These are phyloP conservation scores for Aspergillus bertholletiae DNA, from an alignment of 495 filamentous ascomycete genomes.

Conservation along the genomic window DNA sequence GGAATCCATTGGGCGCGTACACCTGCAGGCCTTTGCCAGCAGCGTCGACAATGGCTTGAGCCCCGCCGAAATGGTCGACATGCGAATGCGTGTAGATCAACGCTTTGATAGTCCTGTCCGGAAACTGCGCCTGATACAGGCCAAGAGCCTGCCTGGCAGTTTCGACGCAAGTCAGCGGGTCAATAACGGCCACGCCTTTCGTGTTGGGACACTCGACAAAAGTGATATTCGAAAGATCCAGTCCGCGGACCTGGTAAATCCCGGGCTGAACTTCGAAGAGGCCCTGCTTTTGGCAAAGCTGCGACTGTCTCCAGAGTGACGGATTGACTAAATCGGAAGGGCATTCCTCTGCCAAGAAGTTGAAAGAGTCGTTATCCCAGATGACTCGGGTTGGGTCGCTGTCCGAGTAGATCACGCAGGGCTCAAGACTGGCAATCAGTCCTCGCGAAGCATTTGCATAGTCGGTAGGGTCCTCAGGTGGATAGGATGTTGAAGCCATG, in stretches of 20 bases:
- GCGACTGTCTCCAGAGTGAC: constrained; percentile 22
- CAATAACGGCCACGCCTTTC: constrained; percentile 19
- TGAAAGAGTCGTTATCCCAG: constrained; percentile 19
- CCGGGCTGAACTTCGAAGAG: constrained; percentile 19
- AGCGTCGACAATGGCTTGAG: constrained; percentile 13
- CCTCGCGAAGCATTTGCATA: constrained; percentile 10
- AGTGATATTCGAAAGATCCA: constrained; percentile 25
- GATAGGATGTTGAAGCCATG: too few species aligned
- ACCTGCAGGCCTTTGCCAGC: constrained; percentile 12
- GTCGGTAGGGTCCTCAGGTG: too few species aligned
- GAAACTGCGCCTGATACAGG: constrained; percentile 18
- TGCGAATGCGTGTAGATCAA: constrained; percentile 25
- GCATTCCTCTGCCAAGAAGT: constrained; percentile 14
- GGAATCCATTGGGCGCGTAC: constrained; percentile 23
- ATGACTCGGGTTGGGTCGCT: constrained; percentile 6
- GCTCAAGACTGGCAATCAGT: constrained; percentile 14
- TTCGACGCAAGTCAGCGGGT: constrained; percentile 15
- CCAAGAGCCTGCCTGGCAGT: constrained; percentile 11
- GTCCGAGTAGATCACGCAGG: constrained; percentile 8
- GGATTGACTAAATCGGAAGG: constrained; percentile 17
- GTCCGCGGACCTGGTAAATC: constrained; percentile 24
- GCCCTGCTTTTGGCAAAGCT: constrained; percentile 17
- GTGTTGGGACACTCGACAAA: constrained; percentile 16
- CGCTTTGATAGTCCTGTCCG: constrained; percentile 15
- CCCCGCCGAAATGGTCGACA: constrained; percentile 22